Evolutionary conservation across 352 stramenopile genomes (phyloP).

Genomic region (Phytophthora brassicae): DNA sequence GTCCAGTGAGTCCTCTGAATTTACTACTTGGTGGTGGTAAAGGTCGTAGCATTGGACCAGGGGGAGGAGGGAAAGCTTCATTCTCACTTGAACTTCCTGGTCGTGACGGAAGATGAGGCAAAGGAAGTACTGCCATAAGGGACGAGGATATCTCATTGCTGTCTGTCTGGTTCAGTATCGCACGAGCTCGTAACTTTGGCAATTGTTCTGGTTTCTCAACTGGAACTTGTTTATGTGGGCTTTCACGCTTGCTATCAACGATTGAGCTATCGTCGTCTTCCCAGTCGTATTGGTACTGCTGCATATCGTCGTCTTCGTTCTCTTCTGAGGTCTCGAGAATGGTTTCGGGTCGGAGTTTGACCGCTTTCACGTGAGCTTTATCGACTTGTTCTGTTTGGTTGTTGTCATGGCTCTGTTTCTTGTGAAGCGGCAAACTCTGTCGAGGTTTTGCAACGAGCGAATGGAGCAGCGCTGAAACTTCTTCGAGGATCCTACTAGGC

Average conservation of each 20-base stretch:
- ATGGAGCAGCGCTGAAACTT: slow-evolving; percentile 45
- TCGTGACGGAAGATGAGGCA: slow-evolving; percentile 14
- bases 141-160: slow-evolving; percentile 20
- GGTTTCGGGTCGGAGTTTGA: slow-evolving; percentile 35
- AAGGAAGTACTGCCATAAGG: slow-evolving; percentile 23
- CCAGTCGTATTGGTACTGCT: slow-evolving; percentile 42
- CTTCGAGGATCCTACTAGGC: slow-evolving; percentile 39
- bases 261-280: slow-evolving; percentile 30
- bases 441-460: slow-evolving; percentile 24
- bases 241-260: slow-evolving; percentile 7
- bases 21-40: slow-evolving; percentile 15
- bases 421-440: slow-evolving; percentile 1
- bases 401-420: slow-evolving; percentile 13
- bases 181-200: not conserved
- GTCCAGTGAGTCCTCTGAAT: slow-evolving; percentile 9
- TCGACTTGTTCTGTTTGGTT: slow-evolving; percentile 20
- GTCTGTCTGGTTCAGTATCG: not conserved
- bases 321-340: slow-evolving; percentile 59
- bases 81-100: not conserved
- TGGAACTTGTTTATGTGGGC: slow-evolving; percentile 6
- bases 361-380: slow-evolving; percentile 14
- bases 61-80: slow-evolving; percentile 12
- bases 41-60: slow-evolving; percentile 21
- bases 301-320: slow-evolving; percentile 34
- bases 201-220: not conserved